These are phyloP conservation scores for Pseudopithomyces maydicus DNA, from an alignment of 2,329 filamentous ascomycete species.

Conservation along the genomic window DNA sequence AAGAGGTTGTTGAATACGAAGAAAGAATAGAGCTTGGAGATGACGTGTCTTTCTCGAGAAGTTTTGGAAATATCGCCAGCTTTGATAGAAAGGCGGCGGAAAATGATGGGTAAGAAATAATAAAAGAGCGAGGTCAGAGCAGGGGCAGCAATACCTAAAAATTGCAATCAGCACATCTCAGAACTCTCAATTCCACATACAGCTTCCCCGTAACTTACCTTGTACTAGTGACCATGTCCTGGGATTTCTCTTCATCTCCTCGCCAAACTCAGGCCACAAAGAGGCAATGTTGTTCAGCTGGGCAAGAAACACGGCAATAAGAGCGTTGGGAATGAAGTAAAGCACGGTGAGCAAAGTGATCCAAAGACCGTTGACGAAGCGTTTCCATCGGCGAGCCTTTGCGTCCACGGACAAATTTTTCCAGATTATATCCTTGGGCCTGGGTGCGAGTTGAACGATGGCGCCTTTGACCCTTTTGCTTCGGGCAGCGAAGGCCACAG, in stretches of 20 bases:
- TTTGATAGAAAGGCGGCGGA: slow-evolving; percentile 81
- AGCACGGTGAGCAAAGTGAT: slow-evolving; percentile 77
- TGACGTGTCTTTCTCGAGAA: slow-evolving; percentile 86
- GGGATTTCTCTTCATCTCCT: slow-evolving; percentile 65
- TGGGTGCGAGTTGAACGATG: slow-evolving; percentile 77
- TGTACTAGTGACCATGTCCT: slow-evolving; percentile 85
- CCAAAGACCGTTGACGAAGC: slow-evolving; percentile 83
- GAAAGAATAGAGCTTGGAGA: slow-evolving; percentile 89
- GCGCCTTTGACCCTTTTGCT: slow-evolving; percentile 82
- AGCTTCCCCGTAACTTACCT: slow-evolving; percentile 41
- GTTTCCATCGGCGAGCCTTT: slow-evolving; percentile 70
- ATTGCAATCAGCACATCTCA: neutral
- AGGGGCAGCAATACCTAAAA: slow-evolving; percentile 74
- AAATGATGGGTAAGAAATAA: slow-evolving; percentile 85
- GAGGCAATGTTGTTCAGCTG: slow-evolving; percentile 80
- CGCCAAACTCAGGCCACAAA: slow-evolving; percentile 78
- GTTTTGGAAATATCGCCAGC: slow-evolving; percentile 92
- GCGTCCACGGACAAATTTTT: slow-evolving; percentile 81
- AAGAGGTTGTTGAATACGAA: slow-evolving; percentile 98
- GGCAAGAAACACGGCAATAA: slow-evolving; percentile 92
- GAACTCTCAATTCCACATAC: neutral
- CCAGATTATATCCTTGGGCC: slow-evolving; percentile 94
- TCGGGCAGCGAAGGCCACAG: slow-evolving; percentile 79
- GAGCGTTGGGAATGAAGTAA: slow-evolving; percentile 90
- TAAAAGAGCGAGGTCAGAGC: slow-evolving; percentile 88